phyloP scores from a whole-genome alignment of 176 grass and related monocot genomes.

The Coix lacrymajobi region DNA sequence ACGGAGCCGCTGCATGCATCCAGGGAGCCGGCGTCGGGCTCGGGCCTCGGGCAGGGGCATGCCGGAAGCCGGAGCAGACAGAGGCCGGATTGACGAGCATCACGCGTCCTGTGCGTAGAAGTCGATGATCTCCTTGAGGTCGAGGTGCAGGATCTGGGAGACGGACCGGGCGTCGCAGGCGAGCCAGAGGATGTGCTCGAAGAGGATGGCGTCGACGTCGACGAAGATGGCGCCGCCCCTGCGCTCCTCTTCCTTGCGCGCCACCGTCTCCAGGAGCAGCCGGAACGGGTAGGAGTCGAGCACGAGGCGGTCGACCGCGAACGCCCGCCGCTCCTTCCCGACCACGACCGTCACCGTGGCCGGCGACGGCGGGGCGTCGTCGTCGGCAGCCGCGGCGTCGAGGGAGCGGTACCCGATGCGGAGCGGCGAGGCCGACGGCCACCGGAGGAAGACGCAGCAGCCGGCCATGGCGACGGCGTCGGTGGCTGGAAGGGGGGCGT shows the following conservation, averaged over 20 bases:
- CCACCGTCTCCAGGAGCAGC: conserved; percentile 72
- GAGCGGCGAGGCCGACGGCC: conserved; percentile 37
- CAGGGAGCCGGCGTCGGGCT: too few species aligned
- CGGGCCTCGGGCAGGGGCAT: neutral
- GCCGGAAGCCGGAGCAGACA: neutral
- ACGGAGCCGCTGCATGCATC: neutral
- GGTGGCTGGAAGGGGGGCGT: too few species aligned
- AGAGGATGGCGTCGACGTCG: conserved; percentile 80
- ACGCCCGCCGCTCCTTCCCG: conserved; percentile 86
- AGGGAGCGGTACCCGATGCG: conserved; percentile 69
- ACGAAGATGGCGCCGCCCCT: conserved; percentile 51
- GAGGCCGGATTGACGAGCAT: neutral
- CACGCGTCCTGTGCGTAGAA: conserved; percentile 92
- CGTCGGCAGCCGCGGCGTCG: neutral
- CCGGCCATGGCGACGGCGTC: conserved; percentile 37
- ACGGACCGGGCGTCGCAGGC: conserved; percentile 55
- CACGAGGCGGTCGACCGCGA: conserved; percentile 73
- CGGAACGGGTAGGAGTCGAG: conserved; percentile 89
- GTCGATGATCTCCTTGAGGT: conserved; percentile 96
- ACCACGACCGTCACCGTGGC: conserved; percentile 71
- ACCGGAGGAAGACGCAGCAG: conserved; percentile 85
- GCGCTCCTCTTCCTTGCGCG: conserved; percentile 35
- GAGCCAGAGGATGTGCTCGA: conserved; percentile 94
- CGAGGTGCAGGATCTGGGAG: conserved; percentile 54
- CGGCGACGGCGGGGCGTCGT: neutral